phyloP scores from a whole-genome alignment of 257 asterid genomes.

The Jasminum sambac region DNA sequence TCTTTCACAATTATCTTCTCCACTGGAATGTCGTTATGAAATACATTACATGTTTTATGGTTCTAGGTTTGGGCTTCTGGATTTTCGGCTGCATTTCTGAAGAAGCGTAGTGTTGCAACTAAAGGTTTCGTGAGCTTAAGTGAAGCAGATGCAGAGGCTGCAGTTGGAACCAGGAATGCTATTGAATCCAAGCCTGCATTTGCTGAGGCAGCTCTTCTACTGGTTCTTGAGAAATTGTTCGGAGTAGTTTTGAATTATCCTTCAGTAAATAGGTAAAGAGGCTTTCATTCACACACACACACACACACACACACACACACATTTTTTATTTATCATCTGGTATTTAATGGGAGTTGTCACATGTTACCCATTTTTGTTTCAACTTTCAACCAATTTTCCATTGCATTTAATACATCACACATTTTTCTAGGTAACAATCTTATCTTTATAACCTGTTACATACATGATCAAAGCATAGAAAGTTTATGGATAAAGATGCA shows the following conservation, averaged over 20 bases:
- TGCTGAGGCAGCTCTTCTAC: constrained; percentile 67
- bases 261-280: constrained; percentile 62
- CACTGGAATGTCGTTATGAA: constrained; percentile 1
- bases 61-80: constrained; percentile 91
- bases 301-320: too few relatives aligned
- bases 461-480: not conserved
- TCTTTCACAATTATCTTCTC: not conserved
- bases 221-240: constrained; percentile 68
- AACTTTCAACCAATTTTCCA: not conserved
- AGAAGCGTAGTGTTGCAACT: constrained; percentile 78
- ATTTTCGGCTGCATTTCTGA: constrained; percentile 88
- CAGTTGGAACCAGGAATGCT: constrained; percentile 45
- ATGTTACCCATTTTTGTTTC: not conserved
- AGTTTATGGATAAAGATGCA: not conserved
- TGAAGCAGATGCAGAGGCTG: constrained; percentile 32
- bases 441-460: not conserved
- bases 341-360: not conserved
- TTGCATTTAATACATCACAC: not conserved
- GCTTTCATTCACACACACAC: not conserved
- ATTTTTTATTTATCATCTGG: not conserved
- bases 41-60: not conserved
- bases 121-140: constrained; percentile 38
- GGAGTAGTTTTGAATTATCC: constrained; percentile 77
- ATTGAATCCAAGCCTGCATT: constrained; percentile 66
- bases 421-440: not conserved